Evolutionary conservation across 2,329 filamentous ascomycete genomes (phyloP).

Genomic region (Ustilaginoidea virens): DNA sequence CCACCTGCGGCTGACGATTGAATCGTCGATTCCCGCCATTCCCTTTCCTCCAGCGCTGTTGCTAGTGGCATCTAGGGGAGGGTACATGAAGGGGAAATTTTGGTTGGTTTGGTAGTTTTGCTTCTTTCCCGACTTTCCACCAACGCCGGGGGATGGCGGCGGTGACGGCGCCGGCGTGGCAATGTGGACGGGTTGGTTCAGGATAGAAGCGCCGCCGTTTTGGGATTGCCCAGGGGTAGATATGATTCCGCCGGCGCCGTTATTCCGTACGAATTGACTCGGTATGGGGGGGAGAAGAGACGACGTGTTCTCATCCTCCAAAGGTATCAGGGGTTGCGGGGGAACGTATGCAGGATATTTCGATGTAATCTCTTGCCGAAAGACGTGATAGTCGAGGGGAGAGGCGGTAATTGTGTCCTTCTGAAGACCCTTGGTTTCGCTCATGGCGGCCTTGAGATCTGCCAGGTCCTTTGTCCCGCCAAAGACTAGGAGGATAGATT

Average conservation of each 20-base stretch:
- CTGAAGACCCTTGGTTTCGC: conserved; percentile 43
- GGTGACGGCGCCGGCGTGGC: conserved; percentile 95
- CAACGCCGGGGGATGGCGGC: conserved; percentile 73
- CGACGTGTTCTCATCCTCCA: conserved; percentile 83
- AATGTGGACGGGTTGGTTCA: conserved; percentile 93
- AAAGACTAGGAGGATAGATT: conserved; percentile 72
- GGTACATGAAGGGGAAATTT: conserved; percentile 95
- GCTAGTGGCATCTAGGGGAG: conserved; percentile 75
- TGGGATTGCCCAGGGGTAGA: conserved; percentile 37
- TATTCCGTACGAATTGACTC: conserved; percentile 51
- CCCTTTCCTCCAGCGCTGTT: conserved; percentile 87
- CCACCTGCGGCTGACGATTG: conserved; percentile 72
- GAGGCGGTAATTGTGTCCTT: conserved; percentile 82
- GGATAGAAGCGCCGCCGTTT: conserved; percentile 57
- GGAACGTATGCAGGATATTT: conserved; percentile 97
- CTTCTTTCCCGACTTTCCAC: conserved; percentile 91
- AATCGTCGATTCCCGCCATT: conserved; percentile 61
- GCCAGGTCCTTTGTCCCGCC: conserved; percentile 63
- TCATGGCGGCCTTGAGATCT: conserved; percentile 56
- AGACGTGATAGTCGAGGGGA: conserved; percentile 88
- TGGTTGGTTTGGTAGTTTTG: conserved; percentile 99
- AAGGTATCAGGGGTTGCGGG: conserved; percentile 63
- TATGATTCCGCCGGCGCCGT: conserved; percentile 45
- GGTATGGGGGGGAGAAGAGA: conserved; percentile 76
- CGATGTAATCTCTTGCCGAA: conserved; percentile 90